Evolutionary conservation across 2,329 filamentous ascomycete genomes (phyloP), one percentile per base, ranked within the genome.

Genomic region (Penicillium hordei): DNA sequence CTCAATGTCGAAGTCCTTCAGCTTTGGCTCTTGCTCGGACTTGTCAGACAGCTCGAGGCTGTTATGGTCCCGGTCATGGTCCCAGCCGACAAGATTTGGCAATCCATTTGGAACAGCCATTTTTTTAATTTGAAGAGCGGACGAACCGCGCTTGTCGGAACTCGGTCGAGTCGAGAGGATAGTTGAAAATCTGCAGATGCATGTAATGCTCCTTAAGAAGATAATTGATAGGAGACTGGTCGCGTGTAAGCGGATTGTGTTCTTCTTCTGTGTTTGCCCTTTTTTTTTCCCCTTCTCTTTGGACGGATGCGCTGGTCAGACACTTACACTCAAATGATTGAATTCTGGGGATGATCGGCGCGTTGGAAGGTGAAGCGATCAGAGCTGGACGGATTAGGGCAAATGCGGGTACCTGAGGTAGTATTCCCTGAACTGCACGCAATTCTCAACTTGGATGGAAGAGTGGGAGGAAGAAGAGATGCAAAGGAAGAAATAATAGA

Each of bases 21-120:
- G 21, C 58, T 73, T 70, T 29, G 60, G 57, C 9, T 72, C 65
- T 13, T 57, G 57, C 8, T 65, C 61, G 29, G 62, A 21, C 50
- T 66, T 67, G 34, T 70, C 67, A 48, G 64, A 67, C 40, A 66
- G 33, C 39, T 61, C 39, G 19, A 60, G 63, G 31, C 63, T 64
- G 48, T 57, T 55, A 34, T 50, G 50, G 51, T 67, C 64, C 42
- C 42, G 43, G 21, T 57, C 55, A 36, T 53, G 49, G 34, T 57
- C 55, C 55, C 55, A 57, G 48, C 63, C 54, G 44, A 54, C 49
- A 56, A 52, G 55, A 51, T 52, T 54, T 53, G 64, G 62, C 39
- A 62, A 55, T 54, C 68, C 50, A 55, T 66, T 49, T 65, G 69
- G 65, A 65, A 65, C 60, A 69, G 73, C 72, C 74, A 76, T 77